Conservation (phyloP, 371 early-diverging fungal genomes). For the Rhizopus sp. region DNA sequence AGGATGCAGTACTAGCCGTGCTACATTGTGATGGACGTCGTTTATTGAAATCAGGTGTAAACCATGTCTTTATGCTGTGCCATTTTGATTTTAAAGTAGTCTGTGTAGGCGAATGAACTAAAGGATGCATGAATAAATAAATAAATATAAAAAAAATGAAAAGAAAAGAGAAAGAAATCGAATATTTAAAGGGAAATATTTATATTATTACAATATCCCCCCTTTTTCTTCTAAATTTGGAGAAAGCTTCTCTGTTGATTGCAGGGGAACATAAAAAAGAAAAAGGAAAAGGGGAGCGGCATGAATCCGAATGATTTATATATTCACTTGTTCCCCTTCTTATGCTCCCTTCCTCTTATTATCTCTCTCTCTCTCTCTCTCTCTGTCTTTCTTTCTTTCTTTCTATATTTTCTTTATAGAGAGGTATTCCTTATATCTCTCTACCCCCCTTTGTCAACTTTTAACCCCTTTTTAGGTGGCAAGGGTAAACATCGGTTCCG, state of each 20-base stretch:
- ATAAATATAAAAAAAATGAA: conserved; percentile 2
- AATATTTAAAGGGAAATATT: background rate
- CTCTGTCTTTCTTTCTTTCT: too few relatives aligned
- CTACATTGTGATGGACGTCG: conserved; percentile 30
- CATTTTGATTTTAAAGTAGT: conserved; percentile 24
- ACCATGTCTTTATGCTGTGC: conserved; percentile 22
- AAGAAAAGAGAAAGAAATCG: background rate
- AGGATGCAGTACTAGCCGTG: conserved; percentile 10
- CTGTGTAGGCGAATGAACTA: conserved; percentile 20
- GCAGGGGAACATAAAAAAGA: conserved; percentile 1
- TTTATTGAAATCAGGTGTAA: conserved; percentile 23
- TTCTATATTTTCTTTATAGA: too few relatives aligned
- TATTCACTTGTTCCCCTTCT: background rate
- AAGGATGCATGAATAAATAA: conserved; percentile 12
- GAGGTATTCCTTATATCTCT: background rate
- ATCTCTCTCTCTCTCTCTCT: background rate
- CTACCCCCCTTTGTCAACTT: conserved; percentile 1
- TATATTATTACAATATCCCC: background rate
- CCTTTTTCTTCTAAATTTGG: background rate
- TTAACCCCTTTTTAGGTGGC: background rate
- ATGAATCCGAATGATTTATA: background rate
- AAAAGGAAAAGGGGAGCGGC: conserved; percentile 1
- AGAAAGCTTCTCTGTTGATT: conserved; percentile 1
- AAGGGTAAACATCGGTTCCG: background rate
- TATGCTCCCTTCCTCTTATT: background rate